Evolutionary conservation across 2,329 filamentous ascomycete genomes (phyloP), one percentile per base, ranked within the genome.

Genomic region (Xylariaceae sp.): DNA sequence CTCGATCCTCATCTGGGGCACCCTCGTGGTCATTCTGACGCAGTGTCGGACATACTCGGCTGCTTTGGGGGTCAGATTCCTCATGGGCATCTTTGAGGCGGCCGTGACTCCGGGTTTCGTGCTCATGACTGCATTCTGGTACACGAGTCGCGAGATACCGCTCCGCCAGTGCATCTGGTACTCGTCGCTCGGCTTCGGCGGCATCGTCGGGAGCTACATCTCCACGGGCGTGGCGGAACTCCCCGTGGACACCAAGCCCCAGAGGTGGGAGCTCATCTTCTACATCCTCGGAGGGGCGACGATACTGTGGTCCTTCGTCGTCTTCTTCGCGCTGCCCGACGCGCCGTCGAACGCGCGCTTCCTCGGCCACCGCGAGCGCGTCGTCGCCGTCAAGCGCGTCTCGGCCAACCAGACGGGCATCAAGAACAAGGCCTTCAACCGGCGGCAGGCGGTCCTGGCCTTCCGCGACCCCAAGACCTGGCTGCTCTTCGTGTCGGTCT

Each of bases 51-150:
- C 37, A 10, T 58, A 49, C 23, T 39, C 41, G 2, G 48, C 44
- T 33, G 54, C 52, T 19, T 45, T 33, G 33, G 35, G 17, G 8
- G 29, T 46, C 2, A 35, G 25, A 35, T 49, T 58, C 35, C 29
- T 58, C 18, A 53, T 58, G 50, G 55, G 55, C 3, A 14, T 57
- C 1, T 56, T 57, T 30, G 55, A 58, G 36, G 52, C 55, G 19
- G 47, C 53, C 10, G 52, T 58, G 3, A 57, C 53, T 8, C 55
- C 55, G 16, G 53, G 53, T 4, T 33, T 56, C 16, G 53, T 50
- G 7, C 40, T 58, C 8, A 57, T 59, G 54, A 58, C 54, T 8
- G 54, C 52, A 3, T 59, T 59, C 33, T 59, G 55, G 53, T 61
- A 55, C 33, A 59, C 53, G 4, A 39, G 53, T 13, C 40, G 47